Percentiles rank a stretch among this genome's conserved stretches.
Evolutionary conservation across 2,329 filamentous ascomycete species (phyloP).

Genomic region (Xylariaceae sp.): DNA sequence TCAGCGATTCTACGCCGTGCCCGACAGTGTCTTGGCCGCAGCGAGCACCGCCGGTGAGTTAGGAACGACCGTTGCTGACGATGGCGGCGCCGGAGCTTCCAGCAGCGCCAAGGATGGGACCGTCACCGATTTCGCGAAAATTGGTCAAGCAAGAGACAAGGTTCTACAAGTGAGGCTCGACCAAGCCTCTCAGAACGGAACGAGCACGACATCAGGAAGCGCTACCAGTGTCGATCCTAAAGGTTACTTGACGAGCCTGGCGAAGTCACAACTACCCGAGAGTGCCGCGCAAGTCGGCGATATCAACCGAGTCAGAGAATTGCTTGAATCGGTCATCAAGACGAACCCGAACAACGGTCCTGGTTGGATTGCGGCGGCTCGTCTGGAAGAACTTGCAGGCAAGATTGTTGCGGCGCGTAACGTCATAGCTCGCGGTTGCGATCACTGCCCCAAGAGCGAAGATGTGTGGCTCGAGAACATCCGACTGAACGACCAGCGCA

Average conservation of each 20-base stretch:
- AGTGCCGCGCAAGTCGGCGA: conserved; percentile 84
- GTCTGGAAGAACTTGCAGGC: conserved; percentile 86
- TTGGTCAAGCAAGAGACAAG: conserved; percentile 92
- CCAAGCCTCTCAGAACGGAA: conserved; percentile 69
- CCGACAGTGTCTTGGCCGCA: conserved; percentile 88
- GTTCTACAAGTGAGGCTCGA: conserved; percentile 92
- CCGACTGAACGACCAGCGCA: conserved; percentile 82
- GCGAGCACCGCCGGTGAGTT: conserved; percentile 76
- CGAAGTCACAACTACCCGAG: conserved; percentile 72
- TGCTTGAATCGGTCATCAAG: conserved; percentile 95
- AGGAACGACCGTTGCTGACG: conserved; percentile 82
- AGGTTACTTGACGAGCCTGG: conserved; percentile 89
- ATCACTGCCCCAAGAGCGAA: conserved; percentile 87
- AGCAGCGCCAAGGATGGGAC: conserved; percentile 63
- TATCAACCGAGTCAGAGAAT: conserved; percentile 84
- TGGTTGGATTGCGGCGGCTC: conserved; percentile 91
- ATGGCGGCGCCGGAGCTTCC: conserved; percentile 47
- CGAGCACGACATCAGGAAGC: conserved; percentile 37
- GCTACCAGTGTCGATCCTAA: conserved; percentile 78
- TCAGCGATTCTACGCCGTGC: conserved; percentile 90
- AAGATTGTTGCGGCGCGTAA: conserved; percentile 86
- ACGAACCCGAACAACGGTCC: conserved; percentile 93
- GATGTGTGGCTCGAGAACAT: conserved; percentile 97
- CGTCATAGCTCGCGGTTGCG: conserved; percentile 80
- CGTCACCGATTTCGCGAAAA: conserved; percentile 97